phyloP scores from a whole-genome alignment of 148 eudicot species.

The Arctostaphylos glauca region DNA sequence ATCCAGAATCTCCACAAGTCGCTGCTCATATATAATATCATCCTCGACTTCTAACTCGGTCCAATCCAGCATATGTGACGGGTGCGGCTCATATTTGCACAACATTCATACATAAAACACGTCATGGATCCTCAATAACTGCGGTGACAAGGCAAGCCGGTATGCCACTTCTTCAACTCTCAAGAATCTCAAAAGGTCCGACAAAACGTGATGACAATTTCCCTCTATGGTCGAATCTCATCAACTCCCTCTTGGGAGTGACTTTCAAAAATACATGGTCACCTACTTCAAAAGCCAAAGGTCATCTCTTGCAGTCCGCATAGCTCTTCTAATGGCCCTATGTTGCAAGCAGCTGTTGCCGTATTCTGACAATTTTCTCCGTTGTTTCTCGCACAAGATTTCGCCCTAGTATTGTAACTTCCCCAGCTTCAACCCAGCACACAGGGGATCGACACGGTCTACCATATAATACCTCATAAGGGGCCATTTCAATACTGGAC shows the following conservation, averaged over 20 bases:
- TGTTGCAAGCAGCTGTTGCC: not conserved
- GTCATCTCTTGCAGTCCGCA: not conserved
- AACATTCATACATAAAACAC: not conserved
- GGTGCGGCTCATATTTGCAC: not conserved
- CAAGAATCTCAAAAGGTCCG: not conserved
- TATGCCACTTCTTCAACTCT: not conserved
- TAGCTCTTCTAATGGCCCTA: not conserved
- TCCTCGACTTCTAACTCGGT: not conserved
- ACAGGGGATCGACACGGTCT: not conserved
- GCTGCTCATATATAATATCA: conserved; percentile 9
- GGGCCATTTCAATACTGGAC: not conserved
- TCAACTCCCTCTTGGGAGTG: not conserved
- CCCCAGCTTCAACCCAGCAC: not conserved
- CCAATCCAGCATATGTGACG: not conserved
- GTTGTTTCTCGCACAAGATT: not conserved
- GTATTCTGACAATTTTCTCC: not conserved
- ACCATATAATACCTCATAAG: not conserved
- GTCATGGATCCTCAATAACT: not conserved
- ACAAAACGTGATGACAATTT: not conserved
- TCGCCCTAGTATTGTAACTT: not conserved
- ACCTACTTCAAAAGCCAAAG: not conserved
- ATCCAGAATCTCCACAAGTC: not conserved
- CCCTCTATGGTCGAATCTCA: not conserved
- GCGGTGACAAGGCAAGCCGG: not conserved
- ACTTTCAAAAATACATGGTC: not conserved